These are phyloP conservation scores for Antrodiella citrinella DNA, from an alignment of 768 basidiomycete species.

Conservation along the genomic window DNA sequence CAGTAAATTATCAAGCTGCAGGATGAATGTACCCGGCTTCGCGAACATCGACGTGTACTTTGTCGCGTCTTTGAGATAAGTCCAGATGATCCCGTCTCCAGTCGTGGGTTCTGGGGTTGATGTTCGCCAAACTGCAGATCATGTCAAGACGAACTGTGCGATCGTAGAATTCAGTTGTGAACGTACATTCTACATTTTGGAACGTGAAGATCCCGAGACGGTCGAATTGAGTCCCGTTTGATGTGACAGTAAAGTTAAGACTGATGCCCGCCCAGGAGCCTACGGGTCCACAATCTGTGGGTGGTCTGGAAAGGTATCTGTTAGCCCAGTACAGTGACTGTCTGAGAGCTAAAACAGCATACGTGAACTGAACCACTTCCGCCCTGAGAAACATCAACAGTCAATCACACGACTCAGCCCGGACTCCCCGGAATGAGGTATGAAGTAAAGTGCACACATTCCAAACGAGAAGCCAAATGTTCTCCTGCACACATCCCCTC, in stretches of 20 bases:
- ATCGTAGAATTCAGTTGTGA: background rate
- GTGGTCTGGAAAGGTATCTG: slow-evolving; percentile 39
- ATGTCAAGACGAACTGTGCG: background rate
- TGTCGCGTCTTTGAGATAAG: slow-evolving; percentile 67
- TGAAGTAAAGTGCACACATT: slow-evolving; percentile 38
- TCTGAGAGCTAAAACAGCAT: slow-evolving; percentile 1
- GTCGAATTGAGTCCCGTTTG: slow-evolving; percentile 67
- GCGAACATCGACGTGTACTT: slow-evolving; percentile 65
- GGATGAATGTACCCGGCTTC: slow-evolving; percentile 57
- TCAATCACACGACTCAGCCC: background rate
- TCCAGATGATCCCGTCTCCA: slow-evolving; percentile 70
- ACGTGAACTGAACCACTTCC: slow-evolving; percentile 59
- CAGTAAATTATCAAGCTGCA: slow-evolving; percentile 67
- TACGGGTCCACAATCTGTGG: slow-evolving; percentile 57
- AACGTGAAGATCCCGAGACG: slow-evolving; percentile 67
- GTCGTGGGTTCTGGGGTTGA: slow-evolving; percentile 70
- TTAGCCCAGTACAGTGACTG: no score
- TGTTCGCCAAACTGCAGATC: slow-evolving; percentile 59
- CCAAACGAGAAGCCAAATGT: slow-evolving; percentile 71
- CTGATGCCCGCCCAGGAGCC: slow-evolving; percentile 73
- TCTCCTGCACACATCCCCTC: slow-evolving; percentile 31
- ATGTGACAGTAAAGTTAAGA: slow-evolving; percentile 70
- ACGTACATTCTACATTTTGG: slow-evolving; percentile 68
- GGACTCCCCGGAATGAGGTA: no score
- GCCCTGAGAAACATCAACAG: no score